A percentile compares a stretch with the other conserved stretches of the same genome.
Evolutionary conservation across 768 basidiomycete species (phyloP).

Genomic region (Naganishia vishniacii): DNA sequence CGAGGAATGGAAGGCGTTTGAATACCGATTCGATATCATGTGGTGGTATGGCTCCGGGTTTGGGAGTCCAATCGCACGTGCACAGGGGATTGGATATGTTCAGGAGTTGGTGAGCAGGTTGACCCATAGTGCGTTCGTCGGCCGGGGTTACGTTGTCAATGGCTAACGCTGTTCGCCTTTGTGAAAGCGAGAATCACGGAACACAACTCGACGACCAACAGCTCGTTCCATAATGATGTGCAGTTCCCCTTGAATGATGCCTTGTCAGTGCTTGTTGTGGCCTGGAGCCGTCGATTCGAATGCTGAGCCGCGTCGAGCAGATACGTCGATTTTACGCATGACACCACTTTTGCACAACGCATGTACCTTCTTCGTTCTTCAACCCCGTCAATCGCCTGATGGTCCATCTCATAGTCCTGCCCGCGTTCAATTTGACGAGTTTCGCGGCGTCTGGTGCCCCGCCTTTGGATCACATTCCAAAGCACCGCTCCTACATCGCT

Average conservation of each 20-base stretch:
- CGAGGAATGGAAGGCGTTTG: conserved; percentile 88
- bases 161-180: not conserved
- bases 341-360: conserved; percentile 37
- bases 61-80: conserved; percentile 70
- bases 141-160: not conserved
- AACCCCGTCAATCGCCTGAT: not conserved
- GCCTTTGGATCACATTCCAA: conserved; percentile 47
- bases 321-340: conserved; percentile 52
- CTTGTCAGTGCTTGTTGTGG: conserved; percentile 32
- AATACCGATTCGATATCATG: conserved; percentile 61
- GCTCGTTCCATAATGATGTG: conserved; percentile 63
- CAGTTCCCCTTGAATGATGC: conserved; percentile 45
- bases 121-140: conserved; percentile 36
- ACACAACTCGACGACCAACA: conserved; percentile 73
- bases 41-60: conserved; percentile 60
- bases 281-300: not conserved
- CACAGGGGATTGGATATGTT: conserved; percentile 47
- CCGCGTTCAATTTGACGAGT: conserved; percentile 47
- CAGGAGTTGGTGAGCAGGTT: conserved; percentile 45
- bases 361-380: not conserved
- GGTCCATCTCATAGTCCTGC: conserved; percentile 37
- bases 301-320: conserved; percentile 29
- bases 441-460: conserved; percentile 44
- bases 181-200: conserved; percentile 41
- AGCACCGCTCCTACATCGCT: conserved; percentile 59